Base-by-base conservation (phyloP, 2,329 filamentous ascomycete genomes). In the Trichothecium sympodiale region DNA sequence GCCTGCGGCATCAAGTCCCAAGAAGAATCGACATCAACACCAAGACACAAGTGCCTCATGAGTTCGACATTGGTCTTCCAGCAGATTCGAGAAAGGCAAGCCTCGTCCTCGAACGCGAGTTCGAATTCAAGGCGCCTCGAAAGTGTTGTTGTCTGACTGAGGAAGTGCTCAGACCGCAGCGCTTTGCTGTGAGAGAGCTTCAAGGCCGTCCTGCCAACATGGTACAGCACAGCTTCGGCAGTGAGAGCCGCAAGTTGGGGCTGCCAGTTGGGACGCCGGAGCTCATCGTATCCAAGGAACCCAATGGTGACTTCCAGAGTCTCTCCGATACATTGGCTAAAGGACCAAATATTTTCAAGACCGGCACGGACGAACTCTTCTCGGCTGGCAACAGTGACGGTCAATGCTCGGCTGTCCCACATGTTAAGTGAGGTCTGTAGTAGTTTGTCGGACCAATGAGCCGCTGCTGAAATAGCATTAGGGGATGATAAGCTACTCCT, bases 161-260 rank as follows among this genome's bases (percentile, higher is more conserved):
- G 41, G 31, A 58, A 49, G 36, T 56, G 54, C 42, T 59, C 55
- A 3, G 53, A 49, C 13, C 52, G 46, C 5, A 53, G 46, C 3
- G 55, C 55, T 13, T 54, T 46, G 8, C 42, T 40, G 17, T 52
- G 46, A 5, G 45, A 41, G 8, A 55, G 41, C 4, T 44, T 39
- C 16, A 56, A 41, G 15, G 50, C 43, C 3, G 49, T 46, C 8
- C 53, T 47, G 4, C 54, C 48, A 5, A 49, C 48, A 35, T 60
- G 56, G 38, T 59, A 56, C 4, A 60, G 39, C n/a, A 59, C 44
- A 4, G 49, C 50, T 39, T 59, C 57, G 4, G 54, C 41, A 10
- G 44, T 31, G 14, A 51, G 38, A 12, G 37, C 40, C 4, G 42
- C 41, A n/a, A 48, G 36, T 3, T 52, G 42, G 7, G 46, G 42